Conservation (phyloP, 1,284 basidiomycete genomes). For the Austroboletus novae-zelandiae region DNA sequence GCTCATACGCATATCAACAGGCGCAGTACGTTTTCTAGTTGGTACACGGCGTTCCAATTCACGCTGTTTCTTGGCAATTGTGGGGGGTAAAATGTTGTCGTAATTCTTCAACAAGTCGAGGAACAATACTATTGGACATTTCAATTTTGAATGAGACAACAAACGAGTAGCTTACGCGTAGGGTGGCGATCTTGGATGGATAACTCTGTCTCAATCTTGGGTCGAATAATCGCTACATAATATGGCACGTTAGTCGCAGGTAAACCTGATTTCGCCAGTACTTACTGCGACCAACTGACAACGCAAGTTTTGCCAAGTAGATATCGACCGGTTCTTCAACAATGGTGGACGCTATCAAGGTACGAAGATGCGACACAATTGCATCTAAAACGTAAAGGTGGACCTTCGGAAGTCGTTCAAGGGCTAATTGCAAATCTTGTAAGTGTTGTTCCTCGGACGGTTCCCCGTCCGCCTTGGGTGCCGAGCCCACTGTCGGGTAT, state of each 20-base stretch:
- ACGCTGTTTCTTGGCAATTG: slow-evolving; percentile 80
- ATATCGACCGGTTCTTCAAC: slow-evolving; percentile 71
- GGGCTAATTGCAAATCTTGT: slow-evolving; percentile 64
- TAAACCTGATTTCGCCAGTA: slow-evolving; percentile 7
- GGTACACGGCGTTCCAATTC: slow-evolving; percentile 83
- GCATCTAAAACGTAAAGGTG: slow-evolving; percentile 84
- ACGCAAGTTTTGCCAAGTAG: slow-evolving; percentile 82
- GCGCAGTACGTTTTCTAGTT: slow-evolving; percentile 81
- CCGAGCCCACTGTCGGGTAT: slow-evolving; percentile 74
- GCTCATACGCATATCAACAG: slow-evolving; percentile 85
- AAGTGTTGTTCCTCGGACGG: slow-evolving; percentile 56
- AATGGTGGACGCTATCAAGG: slow-evolving; percentile 68
- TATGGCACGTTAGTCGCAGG: slow-evolving; percentile 3
- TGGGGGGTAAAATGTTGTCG: slow-evolving; percentile 71
- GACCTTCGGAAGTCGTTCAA: slow-evolving; percentile 75
- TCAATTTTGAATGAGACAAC: slow-evolving; percentile 1
- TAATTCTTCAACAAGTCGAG: slow-evolving; percentile 85
- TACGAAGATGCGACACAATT: slow-evolving; percentile 76
- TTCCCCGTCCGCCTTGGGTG: slow-evolving; percentile 50
- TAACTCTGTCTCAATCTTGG: slow-evolving; percentile 76
- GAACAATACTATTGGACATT: slow-evolving; percentile 56
- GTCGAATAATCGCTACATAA: slow-evolving; percentile 71
- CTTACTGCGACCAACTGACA: slow-evolving; percentile 84
- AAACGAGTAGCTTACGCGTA: slow-evolving; percentile 47
- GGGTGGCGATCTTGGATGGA: slow-evolving; percentile 87